phyloP scores from a whole-genome alignment of 2,329 filamentous ascomycete genomes.

The Trichoderma sp. region DNA sequence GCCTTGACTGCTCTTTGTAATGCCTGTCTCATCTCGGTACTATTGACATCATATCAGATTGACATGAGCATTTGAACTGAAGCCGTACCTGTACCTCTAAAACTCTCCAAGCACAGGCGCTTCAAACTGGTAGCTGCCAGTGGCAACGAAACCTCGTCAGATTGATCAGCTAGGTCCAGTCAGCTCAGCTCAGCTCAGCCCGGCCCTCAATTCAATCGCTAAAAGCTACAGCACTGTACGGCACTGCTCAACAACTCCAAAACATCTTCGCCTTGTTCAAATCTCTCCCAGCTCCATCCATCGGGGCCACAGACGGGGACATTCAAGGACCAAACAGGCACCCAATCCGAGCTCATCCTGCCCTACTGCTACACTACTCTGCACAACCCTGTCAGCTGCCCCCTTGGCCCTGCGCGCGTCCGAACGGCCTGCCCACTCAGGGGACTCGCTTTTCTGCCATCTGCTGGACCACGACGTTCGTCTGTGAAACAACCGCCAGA shows the following conservation, averaged over 20 bases:
- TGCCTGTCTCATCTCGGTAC: background rate
- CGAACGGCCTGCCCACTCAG: conserved; percentile 20
- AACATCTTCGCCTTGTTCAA: conserved; percentile 22
- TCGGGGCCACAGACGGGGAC: conserved; percentile 19
- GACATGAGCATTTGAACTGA: background rate
- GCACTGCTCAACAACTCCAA: background rate
- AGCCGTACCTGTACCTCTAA: background rate
- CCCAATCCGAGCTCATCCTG: conserved; percentile 20
- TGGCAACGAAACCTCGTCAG: background rate
- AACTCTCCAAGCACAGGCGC: background rate
- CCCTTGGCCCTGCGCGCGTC: conserved; percentile 21
- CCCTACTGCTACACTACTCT: conserved; percentile 9
- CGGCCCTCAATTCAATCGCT: background rate
- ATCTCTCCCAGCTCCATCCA: conserved; percentile 21
- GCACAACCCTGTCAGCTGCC: conserved; percentile 11
- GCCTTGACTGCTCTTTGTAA: background rate
- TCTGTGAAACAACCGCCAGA: conserved; percentile 32
- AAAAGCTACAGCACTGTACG: background rate
- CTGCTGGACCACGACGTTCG: conserved; percentile 27
- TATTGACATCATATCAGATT: background rate
- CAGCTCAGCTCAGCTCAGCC: conserved; percentile 10
- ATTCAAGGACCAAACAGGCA: conserved; percentile 15
- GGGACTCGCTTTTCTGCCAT: conserved; percentile 22
- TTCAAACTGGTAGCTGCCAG: background rate
- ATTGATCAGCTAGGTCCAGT: background rate